These are phyloP conservation scores for Lasiodiplodia sp. DNA, from an alignment of 2,329 filamentous ascomycete genomes.

Conservation along the genomic window DNA sequence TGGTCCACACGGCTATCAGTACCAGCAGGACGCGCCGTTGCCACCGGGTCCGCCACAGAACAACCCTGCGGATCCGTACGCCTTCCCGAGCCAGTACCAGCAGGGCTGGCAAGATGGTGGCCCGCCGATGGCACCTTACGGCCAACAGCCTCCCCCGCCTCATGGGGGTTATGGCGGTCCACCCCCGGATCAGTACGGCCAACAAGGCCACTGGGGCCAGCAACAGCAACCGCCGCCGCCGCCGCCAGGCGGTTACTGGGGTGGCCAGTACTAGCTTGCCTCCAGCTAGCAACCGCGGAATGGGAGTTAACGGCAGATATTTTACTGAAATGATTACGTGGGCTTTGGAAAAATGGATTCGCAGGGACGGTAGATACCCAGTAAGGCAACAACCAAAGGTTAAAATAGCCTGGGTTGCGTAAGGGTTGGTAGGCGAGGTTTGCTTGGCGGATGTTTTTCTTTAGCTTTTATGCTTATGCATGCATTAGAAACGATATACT, in stretches of 20 bases:
- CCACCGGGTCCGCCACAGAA: constrained; percentile 26
- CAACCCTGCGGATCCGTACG: constrained; percentile 26
- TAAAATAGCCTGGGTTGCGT: neutral
- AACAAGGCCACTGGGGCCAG: constrained; percentile 25
- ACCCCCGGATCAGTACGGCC: constrained; percentile 8
- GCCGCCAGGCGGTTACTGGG: constrained; percentile 28
- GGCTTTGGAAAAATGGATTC: neutral
- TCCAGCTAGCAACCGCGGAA: neutral
- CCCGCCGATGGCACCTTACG: neutral
- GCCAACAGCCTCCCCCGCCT: constrained; percentile 11
- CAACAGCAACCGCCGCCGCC: constrained; percentile 22
- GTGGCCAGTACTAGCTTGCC: constrained; percentile 25
- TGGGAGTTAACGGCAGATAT: neutral
- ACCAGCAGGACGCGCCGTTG: constrained; percentile 28
- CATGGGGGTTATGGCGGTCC: constrained; percentile 23
- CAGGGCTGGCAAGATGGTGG: constrained; percentile 24
- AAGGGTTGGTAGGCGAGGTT: neutral
- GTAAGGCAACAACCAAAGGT: neutral
- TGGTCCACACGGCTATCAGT: constrained; percentile 8
- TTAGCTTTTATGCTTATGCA: neutral
- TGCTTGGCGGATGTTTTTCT: neutral
- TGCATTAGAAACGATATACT: neutral
- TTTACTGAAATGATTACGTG: neutral
- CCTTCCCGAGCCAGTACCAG: constrained; percentile 27
- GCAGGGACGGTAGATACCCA: constrained; percentile 4